Evolutionary conservation across 2,329 filamentous ascomycete genomes (phyloP), one percentile per base, ranked within the genome.

Genomic region (Neofusicoccum sp.): DNA sequence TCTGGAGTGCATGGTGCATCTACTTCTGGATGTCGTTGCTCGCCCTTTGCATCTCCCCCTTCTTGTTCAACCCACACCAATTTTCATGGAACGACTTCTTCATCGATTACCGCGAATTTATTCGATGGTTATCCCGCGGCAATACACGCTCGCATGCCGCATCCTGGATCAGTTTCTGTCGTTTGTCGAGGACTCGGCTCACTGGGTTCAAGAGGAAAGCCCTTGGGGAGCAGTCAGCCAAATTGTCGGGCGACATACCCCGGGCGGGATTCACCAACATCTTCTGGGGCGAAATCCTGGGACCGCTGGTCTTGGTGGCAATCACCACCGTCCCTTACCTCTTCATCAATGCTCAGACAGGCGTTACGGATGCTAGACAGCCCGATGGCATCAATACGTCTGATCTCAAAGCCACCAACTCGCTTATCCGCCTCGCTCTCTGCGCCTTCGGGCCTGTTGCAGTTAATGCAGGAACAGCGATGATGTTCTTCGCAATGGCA

Each of bases 1-100:
- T 96, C 47, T 99, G 93, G 95, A 90, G 93, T 67, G 84, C 88
- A 31, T 91, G 90, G 65, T 79, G 98, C 65, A 84, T 91, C 49
- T 99, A 96, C 80, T 99, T 99, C 86, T 99, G 93, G 93, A 85
- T 95, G 51, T 96, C 93, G 1, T 83, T 98, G 58, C 78, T 97
- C 49, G 93, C 93, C 8, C 80, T 99, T 65, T 90, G 90, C 70
- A 86, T 97, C 63, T 96, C 91, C 58, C 95, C 95, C 0, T 99
- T 98, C 86, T 76, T 99, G 24, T 99, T 97, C 85, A 99, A 99
- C 78, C 95, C 95, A 28, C 95, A 99, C 73, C 95, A 98, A 75
- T 99, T 99, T 72, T 87, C 95, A 0, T 99, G 95, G 95, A 91
- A 91, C 75, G 95, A 99, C 73, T 99, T 99, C 83, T 99, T 99